Base-by-base conservation (phyloP, 495 filamentous ascomycete genomes). In the Lophiostoma macrostomum region DNA sequence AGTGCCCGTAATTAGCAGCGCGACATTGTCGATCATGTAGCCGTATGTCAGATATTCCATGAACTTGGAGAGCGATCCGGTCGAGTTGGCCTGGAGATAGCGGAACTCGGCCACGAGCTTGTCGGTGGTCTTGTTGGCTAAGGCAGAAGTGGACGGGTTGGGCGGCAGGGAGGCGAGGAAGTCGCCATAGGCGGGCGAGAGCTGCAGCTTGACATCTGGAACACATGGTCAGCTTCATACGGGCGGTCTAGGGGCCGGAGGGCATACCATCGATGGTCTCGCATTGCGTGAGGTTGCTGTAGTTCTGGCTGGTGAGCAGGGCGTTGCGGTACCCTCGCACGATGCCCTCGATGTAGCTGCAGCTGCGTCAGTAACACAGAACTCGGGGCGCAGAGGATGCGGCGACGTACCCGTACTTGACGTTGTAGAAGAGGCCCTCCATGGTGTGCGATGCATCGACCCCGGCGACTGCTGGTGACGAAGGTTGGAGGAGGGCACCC, bases 1-100 rank as follows among this genome's bases (percentile, higher is more conserved):
- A 16, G 94, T 99, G 56, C 94, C 93, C 30, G 93, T 99, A 70
- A 99, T 99, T 62, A 99, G 82, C 19, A 99, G 83, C 22, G 93
- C 94, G 32, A 99, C 90, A 68, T 99, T 99, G 72, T 99, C 93
- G 71, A 99, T 99, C 93, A 99, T 99, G 76, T 99, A 99, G 38
- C 89, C 90, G 65, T 99, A 97, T 10, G 91, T 97, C 48, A 99
- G 74, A 69, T 95, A 99, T 65, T 96, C 88, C 74, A 97, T 84
- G 70, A 99, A 99, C 63, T 87, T 89, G 42, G 90, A 84, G 18
- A 95, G 81, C 0, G 88, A 87, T 5, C 93, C 94, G 4, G 87
- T 86, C 13, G 94, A 84, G 66, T 97, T 94, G 32, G 88, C 89
- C 60, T 90, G 84, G 43, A 99, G 75, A 68, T 99, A 99, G 54